phyloP scores from a whole-genome alignment of 495 filamentous ascomycete species.

The Xylaria telfairii region DNA sequence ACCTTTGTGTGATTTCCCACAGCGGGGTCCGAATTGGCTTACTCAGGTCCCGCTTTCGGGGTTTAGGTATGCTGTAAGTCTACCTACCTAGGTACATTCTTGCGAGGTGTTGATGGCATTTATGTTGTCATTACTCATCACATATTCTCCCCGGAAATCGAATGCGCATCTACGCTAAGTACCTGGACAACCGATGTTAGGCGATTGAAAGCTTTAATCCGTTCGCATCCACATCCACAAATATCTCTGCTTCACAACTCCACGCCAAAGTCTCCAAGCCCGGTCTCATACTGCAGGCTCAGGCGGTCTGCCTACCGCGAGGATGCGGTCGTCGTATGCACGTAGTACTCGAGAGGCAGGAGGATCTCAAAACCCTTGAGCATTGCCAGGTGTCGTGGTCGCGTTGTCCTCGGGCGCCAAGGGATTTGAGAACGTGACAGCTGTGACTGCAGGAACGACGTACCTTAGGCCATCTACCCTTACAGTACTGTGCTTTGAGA shows the following conservation, averaged over 20 bases:
- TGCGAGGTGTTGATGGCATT: neutral
- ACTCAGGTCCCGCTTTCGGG: slow-evolving; percentile 24
- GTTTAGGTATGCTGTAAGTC: neutral
- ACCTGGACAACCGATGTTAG: neutral
- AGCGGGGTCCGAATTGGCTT: slow-evolving; percentile 23
- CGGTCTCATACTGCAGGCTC: neutral
- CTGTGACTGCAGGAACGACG: neutral
- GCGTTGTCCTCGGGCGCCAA: neutral
- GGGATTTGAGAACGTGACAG: neutral
- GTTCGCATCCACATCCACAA: neutral
- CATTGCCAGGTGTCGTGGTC: slow-evolving; percentile 7
- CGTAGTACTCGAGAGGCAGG: neutral
- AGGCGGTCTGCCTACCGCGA: neutral
- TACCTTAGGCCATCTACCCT: neutral
- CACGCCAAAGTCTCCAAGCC: neutral
- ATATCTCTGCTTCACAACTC: neutral
- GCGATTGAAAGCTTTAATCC: neutral
- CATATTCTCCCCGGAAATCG: neutral
- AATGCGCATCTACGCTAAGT: neutral
- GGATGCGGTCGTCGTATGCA: slow-evolving; percentile 20
- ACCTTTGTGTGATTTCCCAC: slow-evolving; percentile 7
- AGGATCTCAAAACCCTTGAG: slow-evolving; percentile 14
- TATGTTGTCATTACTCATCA: neutral
- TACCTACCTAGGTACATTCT: too few relatives aligned
- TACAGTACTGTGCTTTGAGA: slow-evolving; percentile 5